Evolutionary conservation across 2,329 filamentous ascomycete genomes (phyloP).

Genomic region (Sclerotinia trifoliorum): DNA sequence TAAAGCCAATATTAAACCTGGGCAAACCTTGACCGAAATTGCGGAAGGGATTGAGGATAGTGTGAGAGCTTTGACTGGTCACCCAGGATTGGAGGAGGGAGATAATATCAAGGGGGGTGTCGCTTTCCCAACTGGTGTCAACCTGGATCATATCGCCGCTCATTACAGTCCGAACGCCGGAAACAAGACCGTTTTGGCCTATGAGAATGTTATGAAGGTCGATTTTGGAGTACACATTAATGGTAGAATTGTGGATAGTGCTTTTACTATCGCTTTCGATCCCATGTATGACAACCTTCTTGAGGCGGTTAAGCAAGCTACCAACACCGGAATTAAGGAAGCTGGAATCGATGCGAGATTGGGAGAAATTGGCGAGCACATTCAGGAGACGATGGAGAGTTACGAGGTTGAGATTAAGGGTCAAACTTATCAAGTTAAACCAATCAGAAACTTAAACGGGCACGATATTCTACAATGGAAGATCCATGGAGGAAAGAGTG

Average conservation of each 20-base stretch:
- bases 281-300: slow-evolving; percentile 67
- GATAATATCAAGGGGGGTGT: slow-evolving; percentile 77
- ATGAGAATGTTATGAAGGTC: slow-evolving; percentile 71
- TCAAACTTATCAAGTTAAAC: slow-evolving; percentile 53
- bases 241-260: slow-evolving; percentile 68
- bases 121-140: slow-evolving; percentile 83
- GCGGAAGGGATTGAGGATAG: slow-evolving; percentile 85
- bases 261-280: slow-evolving; percentile 68
- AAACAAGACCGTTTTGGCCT: slow-evolving; percentile 68
- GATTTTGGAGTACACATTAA: slow-evolving; percentile 72
- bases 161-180: slow-evolving; percentile 87
- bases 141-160: slow-evolving; percentile 80
- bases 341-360: slow-evolving; percentile 91
- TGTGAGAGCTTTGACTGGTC: slow-evolving; percentile 73
- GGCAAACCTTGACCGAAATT: slow-evolving; percentile 76
- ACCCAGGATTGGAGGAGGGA: slow-evolving; percentile 73
- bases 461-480: slow-evolving; percentile 87
- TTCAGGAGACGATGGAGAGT: slow-evolving; percentile 62
- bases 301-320: slow-evolving; percentile 65
- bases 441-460: slow-evolving; percentile 56
- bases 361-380: slow-evolving; percentile 59
- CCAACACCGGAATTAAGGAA: slow-evolving; percentile 77
- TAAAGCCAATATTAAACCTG: slow-evolving; percentile 76
- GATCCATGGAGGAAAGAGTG: slow-evolving; percentile 90
- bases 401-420: slow-evolving; percentile 57